Base-by-base conservation (phyloP, 2,329 filamentous ascomycete genomes). In the Aspergillus eucalypticola region DNA sequence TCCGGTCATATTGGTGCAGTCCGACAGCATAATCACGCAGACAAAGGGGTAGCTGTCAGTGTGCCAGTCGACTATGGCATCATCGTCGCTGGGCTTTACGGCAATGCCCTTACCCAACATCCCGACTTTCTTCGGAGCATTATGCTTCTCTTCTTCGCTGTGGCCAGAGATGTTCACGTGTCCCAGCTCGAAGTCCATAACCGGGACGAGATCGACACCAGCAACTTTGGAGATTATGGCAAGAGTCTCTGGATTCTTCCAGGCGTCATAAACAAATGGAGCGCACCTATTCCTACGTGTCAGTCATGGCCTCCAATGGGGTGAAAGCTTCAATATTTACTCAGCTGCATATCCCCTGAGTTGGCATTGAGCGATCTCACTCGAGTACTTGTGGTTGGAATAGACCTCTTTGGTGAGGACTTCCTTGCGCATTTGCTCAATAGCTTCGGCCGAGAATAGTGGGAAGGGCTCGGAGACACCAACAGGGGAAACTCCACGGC, bases 1-100 rank as follows among this genome's bases (percentile, higher is more conserved):
- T 17, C 59, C 41, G 29, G 44, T 42, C 35, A 52, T 54, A 25
- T 41, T 46, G 13, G 42, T 81, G 64, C 85, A 87, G 67, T 89
- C 86, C 38, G 84, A 86, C 27, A 89, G 79, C 86, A 89, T 89
- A 7, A 82, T 80, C n/a, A 89, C 86, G 64, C 86, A 88, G n/a
- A 89, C 86, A 68, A 88, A 89, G 0, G 86, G 86, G 68, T 87
- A 88, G 68, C 83, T 86, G 71, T 89, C 87, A 0, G 77, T 83
- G 73, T 88, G 86, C 86, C 86, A 89, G 39, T 81, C 84, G 29
- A 88, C 82, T 23, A 86, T 82, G 5, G 85, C 82, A 64, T 82
- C 78, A 51, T 84, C 80, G 25, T 81, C 79, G 65, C 74, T 78
- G 5, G 73, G 71, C 52, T 75, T 78, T 25, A 75, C 77, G 5